Evolutionary conservation across 441 rosid genomes (phyloP).

Genomic region (Pelargonium citronellum): DNA sequence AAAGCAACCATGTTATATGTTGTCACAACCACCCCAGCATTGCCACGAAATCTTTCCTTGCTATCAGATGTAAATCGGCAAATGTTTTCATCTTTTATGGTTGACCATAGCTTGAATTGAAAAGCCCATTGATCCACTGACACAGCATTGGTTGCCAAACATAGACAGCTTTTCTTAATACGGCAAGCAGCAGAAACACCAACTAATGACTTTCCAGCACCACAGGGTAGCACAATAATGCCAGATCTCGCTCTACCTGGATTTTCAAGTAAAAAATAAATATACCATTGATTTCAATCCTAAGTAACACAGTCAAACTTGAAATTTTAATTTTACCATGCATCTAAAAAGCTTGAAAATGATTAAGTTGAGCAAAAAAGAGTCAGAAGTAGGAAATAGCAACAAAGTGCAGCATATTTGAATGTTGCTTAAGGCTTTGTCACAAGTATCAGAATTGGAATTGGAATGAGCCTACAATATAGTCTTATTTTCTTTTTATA

Average conservation of each 20-base stretch:
- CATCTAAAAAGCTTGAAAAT: background rate
- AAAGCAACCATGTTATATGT: slow-evolving; percentile 98
- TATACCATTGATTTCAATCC: slow-evolving; percentile 4
- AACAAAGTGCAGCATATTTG: no score
- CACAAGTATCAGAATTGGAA: no score
- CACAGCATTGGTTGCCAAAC: slow-evolving; percentile 94
- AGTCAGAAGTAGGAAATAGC: background rate
- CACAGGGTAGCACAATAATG: slow-evolving; percentile 89
- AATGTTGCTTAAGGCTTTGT: no score
- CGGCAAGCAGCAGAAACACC: slow-evolving; percentile 94
- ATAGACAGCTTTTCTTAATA: slow-evolving; percentile 86
- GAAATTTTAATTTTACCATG: background rate
- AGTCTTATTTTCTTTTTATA: background rate
- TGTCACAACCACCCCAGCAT: slow-evolving; percentile 93
- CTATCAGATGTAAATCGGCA: slow-evolving; percentile 93
- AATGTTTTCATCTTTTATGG: slow-evolving; percentile 76
- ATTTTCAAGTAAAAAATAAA: slow-evolving; percentile 20
- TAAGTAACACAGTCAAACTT: background rate
- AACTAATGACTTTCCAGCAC: slow-evolving; percentile 95
- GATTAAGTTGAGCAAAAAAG: background rate
- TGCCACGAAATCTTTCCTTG: slow-evolving; percentile 91
- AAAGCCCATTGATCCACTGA: slow-evolving; percentile 99
- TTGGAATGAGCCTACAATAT: background rate
- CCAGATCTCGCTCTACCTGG: slow-evolving; percentile 97
- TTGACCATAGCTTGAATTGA: slow-evolving; percentile 89